Percentiles rank a stretch among this genome's conserved stretches.
These are phyloP conservation scores for Hypoxylon sp. DNA, from an alignment of 2,329 filamentous ascomycete genomes.

Conservation along the genomic window DNA sequence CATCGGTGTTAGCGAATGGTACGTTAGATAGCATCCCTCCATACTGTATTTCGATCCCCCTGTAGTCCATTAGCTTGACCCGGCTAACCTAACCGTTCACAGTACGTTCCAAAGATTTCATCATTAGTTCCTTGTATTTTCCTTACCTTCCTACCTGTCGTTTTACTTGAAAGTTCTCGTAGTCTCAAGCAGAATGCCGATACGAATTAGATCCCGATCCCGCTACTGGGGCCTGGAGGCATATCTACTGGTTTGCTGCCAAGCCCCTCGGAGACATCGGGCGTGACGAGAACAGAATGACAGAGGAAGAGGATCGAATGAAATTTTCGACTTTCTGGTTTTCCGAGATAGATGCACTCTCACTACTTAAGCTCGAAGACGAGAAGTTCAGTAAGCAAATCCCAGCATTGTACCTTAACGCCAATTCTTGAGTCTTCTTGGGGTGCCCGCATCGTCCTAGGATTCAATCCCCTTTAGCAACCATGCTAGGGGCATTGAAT, in stretches of 20 bases:
- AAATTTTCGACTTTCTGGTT: constrained; percentile 54
- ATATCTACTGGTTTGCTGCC: constrained; percentile 48
- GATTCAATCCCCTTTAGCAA: not conserved
- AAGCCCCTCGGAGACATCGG: constrained; percentile 44
- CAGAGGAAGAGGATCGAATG: constrained; percentile 48
- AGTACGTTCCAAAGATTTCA: constrained; percentile 44
- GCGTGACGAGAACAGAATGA: constrained; percentile 51
- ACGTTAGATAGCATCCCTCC: constrained; percentile 27
- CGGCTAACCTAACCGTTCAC: constrained; percentile 26
- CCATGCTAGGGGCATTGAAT: not conserved
- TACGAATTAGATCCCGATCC: constrained; percentile 51
- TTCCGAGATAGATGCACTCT: constrained; percentile 48
- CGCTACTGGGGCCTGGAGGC: constrained; percentile 50
- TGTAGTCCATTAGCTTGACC: constrained; percentile 6
- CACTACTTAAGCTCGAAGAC: constrained; percentile 51
- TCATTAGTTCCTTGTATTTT: constrained; percentile 1
- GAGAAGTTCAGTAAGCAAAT: constrained; percentile 52
- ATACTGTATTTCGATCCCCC: not conserved
- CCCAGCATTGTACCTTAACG: constrained; percentile 5
- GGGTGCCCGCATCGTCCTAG: not conserved
- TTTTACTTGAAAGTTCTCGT: not conserved
- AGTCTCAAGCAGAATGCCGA: constrained; percentile 21
- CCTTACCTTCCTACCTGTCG: not conserved
- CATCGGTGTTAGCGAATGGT: constrained; percentile 53
- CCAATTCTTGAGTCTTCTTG: not conserved